A percentile compares a stretch with the other conserved stretches of the same genome.
Evolutionary conservation across 768 basidiomycete species (phyloP).

Genomic region (Naganishia onofrii): DNA sequence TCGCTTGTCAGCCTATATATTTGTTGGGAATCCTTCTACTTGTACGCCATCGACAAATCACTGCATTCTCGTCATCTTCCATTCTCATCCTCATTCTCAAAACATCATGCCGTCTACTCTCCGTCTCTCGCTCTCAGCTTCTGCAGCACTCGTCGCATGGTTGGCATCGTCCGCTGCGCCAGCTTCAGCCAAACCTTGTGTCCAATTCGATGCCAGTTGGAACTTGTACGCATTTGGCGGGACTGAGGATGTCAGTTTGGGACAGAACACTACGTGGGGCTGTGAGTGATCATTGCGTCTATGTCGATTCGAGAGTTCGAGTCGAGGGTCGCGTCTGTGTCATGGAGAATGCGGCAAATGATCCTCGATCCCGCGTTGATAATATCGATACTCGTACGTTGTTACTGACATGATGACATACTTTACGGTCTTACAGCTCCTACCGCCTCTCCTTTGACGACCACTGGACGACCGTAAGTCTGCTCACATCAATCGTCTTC

Average conservation of each 20-base stretch:
- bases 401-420: conserved; percentile 27
- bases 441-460: conserved; percentile 66
- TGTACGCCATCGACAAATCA: not conserved
- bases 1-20: not conserved
- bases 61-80: not conserved
- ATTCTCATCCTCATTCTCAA: no score
- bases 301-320: not conserved
- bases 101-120: conserved; percentile 17
- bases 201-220: conserved; percentile 75
- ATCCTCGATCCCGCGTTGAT: conserved; percentile 9
- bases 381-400: no score
- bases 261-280: conserved; percentile 67
- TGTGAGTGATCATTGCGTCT: conserved; percentile 53
- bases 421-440: conserved; percentile 52
- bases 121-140: conserved; percentile 28
- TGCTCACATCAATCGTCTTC: not conserved
- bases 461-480: conserved; percentile 69
- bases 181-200: conserved; percentile 58
- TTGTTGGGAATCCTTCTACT: not conserved
- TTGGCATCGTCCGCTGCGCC: conserved; percentile 37
- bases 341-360: not conserved
- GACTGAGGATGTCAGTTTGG: conserved; percentile 79
- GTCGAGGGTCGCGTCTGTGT: not conserved
- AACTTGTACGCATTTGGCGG: conserved; percentile 83
- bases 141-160: conserved; percentile 33